A percentile compares a stretch with the other conserved stretches of the same genome.
Evolutionary conservation across 768 basidiomycete species (phyloP).

Genomic region (Boletus reticulatus): DNA sequence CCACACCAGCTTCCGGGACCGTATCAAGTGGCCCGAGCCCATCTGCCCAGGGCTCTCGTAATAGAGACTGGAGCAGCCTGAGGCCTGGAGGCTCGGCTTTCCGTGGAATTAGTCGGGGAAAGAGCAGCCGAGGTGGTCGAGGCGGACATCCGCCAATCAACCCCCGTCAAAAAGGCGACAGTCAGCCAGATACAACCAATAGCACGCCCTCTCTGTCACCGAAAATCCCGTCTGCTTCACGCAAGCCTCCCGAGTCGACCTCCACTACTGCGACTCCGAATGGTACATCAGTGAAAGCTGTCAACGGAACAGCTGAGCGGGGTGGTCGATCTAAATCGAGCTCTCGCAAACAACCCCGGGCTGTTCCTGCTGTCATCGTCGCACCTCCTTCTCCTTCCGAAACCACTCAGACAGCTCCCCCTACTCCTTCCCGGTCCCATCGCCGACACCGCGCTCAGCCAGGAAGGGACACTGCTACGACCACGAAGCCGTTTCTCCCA

Average conservation of each 20-base stretch:
- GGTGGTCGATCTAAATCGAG: constrained; percentile 20
- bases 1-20: constrained; percentile 38
- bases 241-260: constrained; percentile 15
- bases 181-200: constrained; percentile 19
- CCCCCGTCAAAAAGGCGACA: constrained; percentile 21
- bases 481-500: constrained; percentile 15
- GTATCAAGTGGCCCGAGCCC: constrained; percentile 26
- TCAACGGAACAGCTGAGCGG: constrained; percentile 21
- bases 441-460: constrained; percentile 51
- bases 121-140: constrained; percentile 37
- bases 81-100: constrained; percentile 45
- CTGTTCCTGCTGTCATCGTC: constrained; percentile 20
- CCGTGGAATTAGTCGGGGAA: constrained; percentile 39
- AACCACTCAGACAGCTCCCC: constrained; percentile 20
- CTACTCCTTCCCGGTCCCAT: constrained; percentile 42
- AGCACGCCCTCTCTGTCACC: constrained; percentile 19
- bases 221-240: constrained; percentile 8
- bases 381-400: constrained; percentile 23
- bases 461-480: constrained; percentile 22
- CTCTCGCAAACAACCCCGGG: constrained; percentile 22
- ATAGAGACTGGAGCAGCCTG: constrained; percentile 41
- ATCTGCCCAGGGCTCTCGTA: constrained; percentile 28
- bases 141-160: constrained; percentile 28
- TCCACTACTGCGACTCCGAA: constrained; percentile 18
- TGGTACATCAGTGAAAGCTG: constrained; percentile 21